Evolutionary conservation across 2,329 filamentous ascomycete species (phyloP).

Genomic region (Pseudocercospora crystallina): DNA sequence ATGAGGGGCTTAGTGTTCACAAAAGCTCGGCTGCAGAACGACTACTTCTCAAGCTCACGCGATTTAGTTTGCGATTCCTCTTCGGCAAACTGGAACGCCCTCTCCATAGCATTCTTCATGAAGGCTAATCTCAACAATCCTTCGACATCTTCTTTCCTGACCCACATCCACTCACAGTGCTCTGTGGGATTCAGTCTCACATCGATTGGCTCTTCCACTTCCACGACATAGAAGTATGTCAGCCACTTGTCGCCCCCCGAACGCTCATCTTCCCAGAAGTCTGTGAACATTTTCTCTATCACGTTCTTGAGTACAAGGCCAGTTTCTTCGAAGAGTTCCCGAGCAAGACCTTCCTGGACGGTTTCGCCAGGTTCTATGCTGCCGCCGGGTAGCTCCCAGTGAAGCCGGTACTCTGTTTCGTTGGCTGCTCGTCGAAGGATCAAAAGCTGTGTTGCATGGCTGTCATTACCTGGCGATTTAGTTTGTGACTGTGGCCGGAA

Average conservation of each 20-base stretch:
- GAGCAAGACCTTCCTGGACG: slow-evolving; percentile 5
- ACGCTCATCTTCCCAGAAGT: slow-evolving; percentile 4
- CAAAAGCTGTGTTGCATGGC: slow-evolving; percentile 3
- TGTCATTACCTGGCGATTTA: neutral
- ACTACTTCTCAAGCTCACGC: no score
- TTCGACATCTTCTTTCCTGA: neutral
- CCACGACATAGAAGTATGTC: slow-evolving; percentile 11
- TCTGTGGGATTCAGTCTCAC: slow-evolving; percentile 13
- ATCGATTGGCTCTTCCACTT: slow-evolving; percentile 1
- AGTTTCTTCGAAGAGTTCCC: slow-evolving; percentile 15
- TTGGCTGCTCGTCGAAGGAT: slow-evolving; percentile 7
- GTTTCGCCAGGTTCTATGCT: slow-evolving; percentile 13
- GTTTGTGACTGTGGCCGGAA: neutral
- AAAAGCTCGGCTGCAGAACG: no score
- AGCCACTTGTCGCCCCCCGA: neutral
- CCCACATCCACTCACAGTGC: slow-evolving; percentile 17
- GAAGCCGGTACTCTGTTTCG: slow-evolving; percentile 11
- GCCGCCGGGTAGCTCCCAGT: slow-evolving; percentile 18
- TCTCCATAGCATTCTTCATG: slow-evolving; percentile 9
- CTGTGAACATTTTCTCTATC: slow-evolving; percentile 1
- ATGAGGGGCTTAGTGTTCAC: no score
- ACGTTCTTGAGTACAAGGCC: slow-evolving; percentile 6
- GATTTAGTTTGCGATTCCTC: neutral
- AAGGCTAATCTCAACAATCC: slow-evolving; percentile 7
- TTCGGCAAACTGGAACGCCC: slow-evolving; percentile 10